Evolutionary conservation across 179 eudicot species (phyloP), one percentile per base, ranked within the genome.

Genomic region (Beta corolliflora): DNA sequence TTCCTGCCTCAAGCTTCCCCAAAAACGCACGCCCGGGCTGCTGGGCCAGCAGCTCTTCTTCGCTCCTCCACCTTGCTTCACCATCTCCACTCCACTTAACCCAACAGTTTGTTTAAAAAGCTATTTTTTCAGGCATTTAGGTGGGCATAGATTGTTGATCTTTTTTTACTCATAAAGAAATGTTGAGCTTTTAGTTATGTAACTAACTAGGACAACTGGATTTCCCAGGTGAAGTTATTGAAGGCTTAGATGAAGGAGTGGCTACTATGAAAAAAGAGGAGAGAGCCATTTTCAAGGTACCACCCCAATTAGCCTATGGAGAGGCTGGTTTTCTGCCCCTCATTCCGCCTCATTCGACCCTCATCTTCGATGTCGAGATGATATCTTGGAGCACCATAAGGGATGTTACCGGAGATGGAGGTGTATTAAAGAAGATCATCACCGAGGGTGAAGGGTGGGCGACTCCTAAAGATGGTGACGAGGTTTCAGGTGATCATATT

Each of bases 391-490:
- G 59, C 78, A 75, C 85, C 68, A 84, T 88, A 3, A 86, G 86
- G 53, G 92, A 89, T 61, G 67, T 89, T 2, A 86, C 87, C 25
- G 88, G 87, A 19, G 92, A 89, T 76, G 92, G 90, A 71, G 90
- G 90, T 12, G 84, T 89, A 25, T 58, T 89, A 48, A 89, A 89
- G 86, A 89, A 88, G 82, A 86, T 88, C 44, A 44, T 83, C 11
- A 31, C 14, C 14, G 89, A 89, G 77, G 92, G 92, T 12, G 88
- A 89, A 63, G 89, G 88, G 2, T 89, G 92, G 92, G 92, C 89
- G 14, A 83, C 85, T 72, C 92, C 92, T 23, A 89, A 84, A 80
- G 81, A 85, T 36, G 81, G 71, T 66, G 92, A 89, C 73, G 92
- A 89, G 78, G 92, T 89, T 74, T 72, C 86, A 75, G 89, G 92